Evolutionary conservation across 176 grass and related monocot species (phyloP).

Genomic region (Hordeum vulgare): MorexV3_pseudomolecules_assembly NC_058522.1:455960129-455960628

Average conservation of each 20-base stretch:
- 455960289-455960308: neutral
- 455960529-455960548: no score
- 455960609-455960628: no score
- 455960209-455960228: neutral
- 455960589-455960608: no score
- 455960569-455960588: no score
- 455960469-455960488: no score
- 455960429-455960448: no score
- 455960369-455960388: neutral
- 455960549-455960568: no score
- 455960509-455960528: no score
- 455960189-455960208: neutral
- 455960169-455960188: constrained; percentile 2
- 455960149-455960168: constrained; percentile 7
- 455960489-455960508: no score
- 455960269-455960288: neutral
- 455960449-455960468: no score
- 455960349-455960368: neutral
- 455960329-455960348: neutral
- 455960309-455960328: neutral
- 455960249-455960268: constrained; percentile 2
- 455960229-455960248: neutral
- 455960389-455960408: no score
- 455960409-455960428: no score
- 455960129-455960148: neutral